phyloP scores from a whole-genome alignment of 768 basidiomycete species.

The Calocybe indica region DNA sequence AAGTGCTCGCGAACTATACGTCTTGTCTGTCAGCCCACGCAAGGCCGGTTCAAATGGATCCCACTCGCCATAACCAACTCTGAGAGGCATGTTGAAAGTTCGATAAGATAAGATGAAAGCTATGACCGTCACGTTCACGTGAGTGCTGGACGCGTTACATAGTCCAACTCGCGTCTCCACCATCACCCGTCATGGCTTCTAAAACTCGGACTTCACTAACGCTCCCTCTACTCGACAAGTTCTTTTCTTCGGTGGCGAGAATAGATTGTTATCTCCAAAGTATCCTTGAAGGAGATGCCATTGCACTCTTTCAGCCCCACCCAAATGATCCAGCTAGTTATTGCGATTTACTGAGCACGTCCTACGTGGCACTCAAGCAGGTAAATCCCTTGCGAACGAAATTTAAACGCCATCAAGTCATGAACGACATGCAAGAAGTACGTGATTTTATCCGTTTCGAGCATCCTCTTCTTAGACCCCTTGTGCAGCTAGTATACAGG shows the following conservation, averaged over 20 bases:
- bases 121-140: constrained; percentile 4
- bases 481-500: constrained; percentile 49
- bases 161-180: neutral
- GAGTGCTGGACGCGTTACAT: constrained; percentile 5
- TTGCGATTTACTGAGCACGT: constrained; percentile 31
- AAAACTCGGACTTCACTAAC: constrained; percentile 5
- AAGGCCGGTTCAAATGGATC: neutral
- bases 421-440: constrained; percentile 53
- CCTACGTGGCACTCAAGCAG: constrained; percentile 39
- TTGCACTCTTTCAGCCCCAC: constrained; percentile 8
- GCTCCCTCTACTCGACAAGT: constrained; percentile 31
- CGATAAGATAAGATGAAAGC: constrained; percentile 8
- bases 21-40: neutral
- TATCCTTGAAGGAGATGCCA: constrained; percentile 20
- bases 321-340: constrained; percentile 23
- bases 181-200: neutral
- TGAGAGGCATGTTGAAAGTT: constrained; percentile 21
- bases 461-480: neutral
- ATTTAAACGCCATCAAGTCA: constrained; percentile 28
- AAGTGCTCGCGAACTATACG: constrained; percentile 79
- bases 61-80: constrained; percentile 40
- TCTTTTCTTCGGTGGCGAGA: constrained; percentile 34
- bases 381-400: constrained; percentile 8
- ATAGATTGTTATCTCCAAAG: constrained; percentile 33
- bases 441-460: constrained; percentile 7